Percentiles rank a stretch among this genome's conserved stretches.
phyloP scores from a whole-genome alignment of 345 rosid genomes.

The Acer campestre region DNA sequence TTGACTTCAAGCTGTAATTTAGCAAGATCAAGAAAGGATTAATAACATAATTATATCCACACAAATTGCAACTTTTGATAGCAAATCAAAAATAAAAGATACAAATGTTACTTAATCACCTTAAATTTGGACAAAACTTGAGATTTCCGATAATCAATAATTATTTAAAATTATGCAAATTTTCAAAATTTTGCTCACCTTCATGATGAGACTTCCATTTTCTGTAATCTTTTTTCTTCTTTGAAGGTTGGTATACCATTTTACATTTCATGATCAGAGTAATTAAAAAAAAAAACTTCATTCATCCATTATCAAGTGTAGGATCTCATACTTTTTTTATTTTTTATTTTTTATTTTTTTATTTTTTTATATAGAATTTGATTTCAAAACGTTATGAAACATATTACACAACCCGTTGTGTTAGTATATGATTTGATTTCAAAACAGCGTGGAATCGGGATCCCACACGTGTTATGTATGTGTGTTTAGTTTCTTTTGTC shows the following conservation, averaged over 20 bases:
- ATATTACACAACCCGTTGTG: too few relatives aligned
- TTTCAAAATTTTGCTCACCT: neutral
- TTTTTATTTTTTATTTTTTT: too few relatives aligned
- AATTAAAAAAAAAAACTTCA: too few relatives aligned
- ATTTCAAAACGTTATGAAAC: too few relatives aligned
- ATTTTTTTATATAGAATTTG: too few relatives aligned
- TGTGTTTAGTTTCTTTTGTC: neutral
- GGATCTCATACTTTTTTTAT: too few relatives aligned
- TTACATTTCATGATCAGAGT: neutral
- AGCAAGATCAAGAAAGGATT: neutral
- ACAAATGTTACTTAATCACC: slow-evolving; percentile 16
- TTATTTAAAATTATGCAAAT: neutral
- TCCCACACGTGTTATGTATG: too few relatives aligned
- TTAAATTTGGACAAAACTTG: slow-evolving; percentile 7
- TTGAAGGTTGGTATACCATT: neutral
- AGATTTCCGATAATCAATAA: too few relatives aligned
- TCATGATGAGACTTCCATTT: neutral
- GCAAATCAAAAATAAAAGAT: neutral
- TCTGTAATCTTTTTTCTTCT: neutral
- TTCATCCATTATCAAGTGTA: too few relatives aligned
- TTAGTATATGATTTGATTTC: too few relatives aligned
- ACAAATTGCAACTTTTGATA: slow-evolving; percentile 8
- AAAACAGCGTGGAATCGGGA: too few relatives aligned
- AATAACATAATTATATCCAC: slow-evolving; percentile 19
- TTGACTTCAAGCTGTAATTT: slow-evolving; percentile 20